A percentile compares a stretch with the other conserved stretches of the same genome.
Evolutionary conservation across 1,284 basidiomycete genomes (phyloP).

Genomic region (Moesziomyces parantarcticus): DNA sequence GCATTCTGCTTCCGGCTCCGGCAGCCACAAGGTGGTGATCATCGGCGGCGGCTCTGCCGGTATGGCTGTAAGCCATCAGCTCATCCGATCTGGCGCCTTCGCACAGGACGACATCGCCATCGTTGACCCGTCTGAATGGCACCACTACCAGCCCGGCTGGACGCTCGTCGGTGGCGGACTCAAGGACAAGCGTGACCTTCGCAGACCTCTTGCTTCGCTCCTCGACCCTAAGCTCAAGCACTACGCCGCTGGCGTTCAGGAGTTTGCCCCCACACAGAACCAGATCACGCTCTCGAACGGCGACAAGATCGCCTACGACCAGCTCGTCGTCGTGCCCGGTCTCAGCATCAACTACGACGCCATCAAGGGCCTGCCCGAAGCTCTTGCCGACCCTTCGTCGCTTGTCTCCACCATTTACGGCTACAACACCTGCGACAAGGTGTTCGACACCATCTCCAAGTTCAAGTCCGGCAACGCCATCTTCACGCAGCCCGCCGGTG

Average conservation of each 20-base stretch:
- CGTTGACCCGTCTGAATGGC: constrained; percentile 57
- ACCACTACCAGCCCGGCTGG: constrained; percentile 72
- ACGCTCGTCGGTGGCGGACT: constrained; percentile 92
- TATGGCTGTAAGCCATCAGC: constrained; percentile 67
- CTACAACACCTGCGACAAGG: constrained; percentile 60
- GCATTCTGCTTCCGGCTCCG: constrained; percentile 41
- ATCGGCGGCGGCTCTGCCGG: constrained; percentile 69
- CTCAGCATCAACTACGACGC: constrained; percentile 80
- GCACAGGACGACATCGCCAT: constrained; percentile 56
- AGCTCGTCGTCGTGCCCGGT: constrained; percentile 87
- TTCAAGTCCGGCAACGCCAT: constrained; percentile 84
- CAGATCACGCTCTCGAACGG: constrained; percentile 79
- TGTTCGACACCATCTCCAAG: constrained; percentile 70
- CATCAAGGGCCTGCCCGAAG: constrained; percentile 81
- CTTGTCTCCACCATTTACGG: constrained; percentile 94
- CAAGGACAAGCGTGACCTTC: constrained; percentile 75
- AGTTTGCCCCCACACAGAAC: constrained; percentile 80
- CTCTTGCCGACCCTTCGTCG: constrained; percentile 79
- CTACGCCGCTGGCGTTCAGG: constrained; percentile 78
- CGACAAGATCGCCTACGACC: constrained; percentile 80
- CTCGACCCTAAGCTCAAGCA: constrained; percentile 75
- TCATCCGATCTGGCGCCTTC: constrained; percentile 72
- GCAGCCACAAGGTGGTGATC: constrained; percentile 65
- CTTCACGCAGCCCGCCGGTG: constrained; percentile 94
- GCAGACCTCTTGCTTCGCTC: constrained; percentile 73